phyloP scores from a whole-genome alignment of 768 basidiomycete genomes.

The Tephrocybe sp. region DNA sequence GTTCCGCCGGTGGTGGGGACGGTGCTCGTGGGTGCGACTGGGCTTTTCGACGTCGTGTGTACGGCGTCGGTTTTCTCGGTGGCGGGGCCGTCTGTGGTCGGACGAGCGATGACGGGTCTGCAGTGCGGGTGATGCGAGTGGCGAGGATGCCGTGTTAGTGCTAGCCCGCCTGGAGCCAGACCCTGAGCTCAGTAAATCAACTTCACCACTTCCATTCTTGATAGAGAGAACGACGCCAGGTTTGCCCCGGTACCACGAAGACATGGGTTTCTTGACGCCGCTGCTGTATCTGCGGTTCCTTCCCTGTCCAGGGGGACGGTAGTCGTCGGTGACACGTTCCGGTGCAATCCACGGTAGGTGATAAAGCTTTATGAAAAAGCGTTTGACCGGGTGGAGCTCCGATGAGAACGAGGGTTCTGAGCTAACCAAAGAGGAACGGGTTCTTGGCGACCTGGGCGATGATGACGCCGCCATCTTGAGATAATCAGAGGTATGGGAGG shows the following conservation, averaged over 20 bases:
- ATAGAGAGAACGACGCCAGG: constrained; percentile 23
- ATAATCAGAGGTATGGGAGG: constrained; percentile 34
- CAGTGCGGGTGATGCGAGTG: constrained; percentile 15
- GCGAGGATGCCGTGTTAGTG: constrained; percentile 18
- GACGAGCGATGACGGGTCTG: constrained; percentile 11
- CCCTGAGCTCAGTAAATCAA: constrained; percentile 34
- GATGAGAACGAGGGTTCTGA: constrained; percentile 37
- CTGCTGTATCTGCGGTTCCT: constrained; percentile 13
- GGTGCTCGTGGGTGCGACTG: constrained; percentile 9
- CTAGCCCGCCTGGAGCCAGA: constrained; percentile 23
- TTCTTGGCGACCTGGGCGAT: constrained; percentile 20
- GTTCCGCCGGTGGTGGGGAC: constrained; percentile 15
- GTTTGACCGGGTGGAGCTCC: constrained; percentile 38
- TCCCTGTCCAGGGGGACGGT: constrained; percentile 36
- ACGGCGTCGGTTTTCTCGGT: constrained; percentile 16
- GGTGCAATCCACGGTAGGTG: constrained; percentile 48
- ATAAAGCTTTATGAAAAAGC: constrained; percentile 41
- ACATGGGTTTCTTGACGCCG: constrained; percentile 26
- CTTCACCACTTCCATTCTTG: constrained; percentile 23
- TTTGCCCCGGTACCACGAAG: constrained; percentile 33
- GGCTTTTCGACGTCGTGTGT: constrained; percentile 3
- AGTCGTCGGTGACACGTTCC: constrained; percentile 44
- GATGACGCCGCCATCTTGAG: constrained; percentile 35
- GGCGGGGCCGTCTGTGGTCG: constrained; percentile 22
- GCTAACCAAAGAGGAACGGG: constrained; percentile 23